Evolutionary conservation across 2,329 filamentous ascomycete genomes (phyloP).

Genomic region (Xylariaceae sp.): DNA sequence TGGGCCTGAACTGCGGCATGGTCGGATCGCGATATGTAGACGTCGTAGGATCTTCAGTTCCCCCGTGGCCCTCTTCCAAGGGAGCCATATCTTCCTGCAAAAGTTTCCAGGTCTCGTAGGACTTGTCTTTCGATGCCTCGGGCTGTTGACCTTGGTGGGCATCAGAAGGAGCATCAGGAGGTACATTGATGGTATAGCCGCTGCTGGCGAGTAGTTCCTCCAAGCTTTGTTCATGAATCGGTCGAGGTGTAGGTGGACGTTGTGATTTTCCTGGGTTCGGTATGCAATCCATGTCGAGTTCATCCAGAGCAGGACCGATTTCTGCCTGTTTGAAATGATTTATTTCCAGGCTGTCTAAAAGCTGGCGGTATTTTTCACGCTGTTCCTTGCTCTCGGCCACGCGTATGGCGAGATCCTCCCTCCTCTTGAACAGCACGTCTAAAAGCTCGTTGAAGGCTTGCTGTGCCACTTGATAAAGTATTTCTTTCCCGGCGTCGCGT

Average conservation of each 20-base stretch:
- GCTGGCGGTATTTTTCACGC: slow-evolving; percentile 51
- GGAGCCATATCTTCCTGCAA: no score
- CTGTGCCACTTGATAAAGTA: slow-evolving; percentile 86
- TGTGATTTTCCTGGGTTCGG: no score
- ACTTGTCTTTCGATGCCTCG: no score
- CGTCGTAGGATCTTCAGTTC: slow-evolving; percentile 6
- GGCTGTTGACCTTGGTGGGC: no score
- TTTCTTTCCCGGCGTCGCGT: slow-evolving; percentile 76
- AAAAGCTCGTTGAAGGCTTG: slow-evolving; percentile 91
- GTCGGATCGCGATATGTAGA: slow-evolving; percentile 50
- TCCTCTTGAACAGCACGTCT: slow-evolving; percentile 75
- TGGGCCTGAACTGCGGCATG: slow-evolving; percentile 64
- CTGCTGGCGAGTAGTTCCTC: slow-evolving; percentile 38
- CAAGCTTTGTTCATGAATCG: slow-evolving; percentile 28
- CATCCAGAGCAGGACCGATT: slow-evolving; percentile 5
- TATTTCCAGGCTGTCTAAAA: slow-evolving; percentile 41
- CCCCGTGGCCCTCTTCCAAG: slow-evolving; percentile 1
- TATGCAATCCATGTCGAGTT: not conserved
- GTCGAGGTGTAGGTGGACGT: slow-evolving; percentile 1
- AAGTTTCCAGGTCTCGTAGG: no score
- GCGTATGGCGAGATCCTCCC: slow-evolving; percentile 70
- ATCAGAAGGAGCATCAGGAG: no score
- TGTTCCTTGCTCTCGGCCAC: slow-evolving; percentile 57
- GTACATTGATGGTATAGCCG: slow-evolving; percentile 39
- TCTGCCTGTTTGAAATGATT: slow-evolving; percentile 24